Base-by-base conservation (phyloP, 768 basidiomycete species). In the Auriscalpium microsporum region DNA sequence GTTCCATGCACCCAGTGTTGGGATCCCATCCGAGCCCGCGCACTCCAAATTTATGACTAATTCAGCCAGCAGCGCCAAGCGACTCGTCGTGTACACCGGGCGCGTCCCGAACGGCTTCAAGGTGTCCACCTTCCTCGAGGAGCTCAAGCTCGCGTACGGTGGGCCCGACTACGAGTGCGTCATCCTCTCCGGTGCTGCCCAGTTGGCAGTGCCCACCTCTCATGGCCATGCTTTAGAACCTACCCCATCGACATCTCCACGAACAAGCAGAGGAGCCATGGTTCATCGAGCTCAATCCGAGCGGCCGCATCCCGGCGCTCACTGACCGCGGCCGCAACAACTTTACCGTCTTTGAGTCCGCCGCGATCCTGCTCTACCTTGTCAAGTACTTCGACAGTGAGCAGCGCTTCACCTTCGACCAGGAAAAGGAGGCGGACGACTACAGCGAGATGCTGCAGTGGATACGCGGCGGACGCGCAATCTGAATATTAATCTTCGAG, bases 331-430 rank as follows among this genome's bases (percentile, higher is more conserved):
- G 74, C 21, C 78, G 81, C 58, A 73, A 80, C 60, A 71, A 83
- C 62, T 90, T 90, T 63, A 61, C 61, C 7, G 79, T 90, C 40
- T 90, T 90, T 61, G 90, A 92, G 65, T 83, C 81, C 6, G 81
- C 85, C 2, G 90, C 91, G 10, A 92, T 95, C 57, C 69, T 93
- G 52, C 69, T 92, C n/a, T 94, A 89, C 66, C 80, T 95, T 51
- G 76, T 76, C 19, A 84, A 90, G 65, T 81, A 86, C 64, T 93
- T 87, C 64, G 93, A 95, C 69, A 83, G 75, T 60, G 80, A 87
- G n/a, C 70, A 77, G 67, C 76, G 80, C 61, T 86, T 93, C 63
- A 78, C 72, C 62, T 91, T 86, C 69, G 76, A 85, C 60, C 69
- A 74, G 4, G 69, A 62, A n/a, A 73, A 64, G 16, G 71, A 80